phyloP scores from a whole-genome alignment of 805 yeast species.

The Scheffersomyces stipitis region DNA sequence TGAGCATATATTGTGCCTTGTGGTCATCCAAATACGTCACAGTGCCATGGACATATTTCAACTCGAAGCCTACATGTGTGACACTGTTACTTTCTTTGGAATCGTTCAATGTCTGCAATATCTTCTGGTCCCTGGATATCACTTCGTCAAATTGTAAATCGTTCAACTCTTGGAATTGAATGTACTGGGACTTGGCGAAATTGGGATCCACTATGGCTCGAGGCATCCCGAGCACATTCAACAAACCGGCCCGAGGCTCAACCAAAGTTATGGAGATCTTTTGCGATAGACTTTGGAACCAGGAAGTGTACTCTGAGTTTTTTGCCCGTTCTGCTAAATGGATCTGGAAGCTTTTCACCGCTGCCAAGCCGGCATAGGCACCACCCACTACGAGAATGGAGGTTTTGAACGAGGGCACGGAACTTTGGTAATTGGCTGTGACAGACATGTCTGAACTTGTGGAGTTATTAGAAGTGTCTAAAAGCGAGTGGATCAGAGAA shows the following conservation, averaged over 20 bases:
- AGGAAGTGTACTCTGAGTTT: constrained; percentile 6
- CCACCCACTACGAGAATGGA: constrained; percentile 43
- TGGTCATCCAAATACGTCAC: constrained; percentile 24
- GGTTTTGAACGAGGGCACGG: constrained; percentile 20
- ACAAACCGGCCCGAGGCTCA: constrained; percentile 41
- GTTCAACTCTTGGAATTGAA: constrained; percentile 30
- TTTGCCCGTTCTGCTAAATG: constrained; percentile 19
- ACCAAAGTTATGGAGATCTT: constrained; percentile 32
- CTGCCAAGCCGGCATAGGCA: constrained; percentile 40
- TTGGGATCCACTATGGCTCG: constrained; percentile 37
- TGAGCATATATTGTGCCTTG: constrained; percentile 25
- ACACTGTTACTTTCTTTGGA: constrained; percentile 8
- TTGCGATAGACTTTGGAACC: constrained; percentile 6
- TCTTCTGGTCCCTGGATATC: constrained; percentile 22
- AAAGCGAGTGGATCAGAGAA: too few relatives aligned
- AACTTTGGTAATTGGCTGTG: too few relatives aligned
- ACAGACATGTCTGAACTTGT: too few relatives aligned
- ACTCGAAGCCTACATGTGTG: constrained; percentile 14
- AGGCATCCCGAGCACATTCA: constrained; percentile 42
- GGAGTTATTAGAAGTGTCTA: too few relatives aligned
- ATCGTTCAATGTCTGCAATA: constrained; percentile 12
- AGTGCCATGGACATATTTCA: constrained; percentile 35
- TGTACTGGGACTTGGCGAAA: constrained; percentile 38
- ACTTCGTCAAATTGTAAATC: constrained; percentile 28
- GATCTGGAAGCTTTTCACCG: constrained; percentile 28